These are phyloP conservation scores for Phytopythium ostracodes DNA, from an alignment of 352 stramenopile species.

Conservation along the genomic window DNA sequence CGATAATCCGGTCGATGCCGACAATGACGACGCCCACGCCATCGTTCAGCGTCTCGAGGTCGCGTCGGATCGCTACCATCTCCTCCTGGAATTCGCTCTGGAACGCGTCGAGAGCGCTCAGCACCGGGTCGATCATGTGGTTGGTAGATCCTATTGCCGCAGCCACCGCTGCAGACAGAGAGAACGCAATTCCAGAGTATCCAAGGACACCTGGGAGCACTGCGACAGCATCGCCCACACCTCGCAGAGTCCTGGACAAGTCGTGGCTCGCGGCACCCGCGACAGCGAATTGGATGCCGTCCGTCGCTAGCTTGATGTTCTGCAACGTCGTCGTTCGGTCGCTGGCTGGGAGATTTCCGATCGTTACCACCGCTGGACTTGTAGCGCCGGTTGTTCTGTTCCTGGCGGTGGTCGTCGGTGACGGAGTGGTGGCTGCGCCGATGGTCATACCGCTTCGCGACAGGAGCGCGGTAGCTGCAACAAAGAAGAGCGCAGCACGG, in stretches of 20 bases:
- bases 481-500: not conserved
- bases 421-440: not conserved
- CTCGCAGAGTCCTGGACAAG: constrained; percentile 32
- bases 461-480: not conserved
- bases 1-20: constrained; percentile 32
- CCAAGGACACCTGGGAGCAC: constrained; percentile 30
- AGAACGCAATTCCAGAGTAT: constrained; percentile 39
- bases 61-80: constrained; percentile 22
- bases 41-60: constrained; percentile 22
- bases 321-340: constrained; percentile 13
- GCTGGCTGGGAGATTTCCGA: constrained; percentile 12
- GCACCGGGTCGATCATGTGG: constrained; percentile 24
- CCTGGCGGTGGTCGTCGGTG: not conserved
- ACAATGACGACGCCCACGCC: constrained; percentile 25
- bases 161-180: constrained; percentile 32
- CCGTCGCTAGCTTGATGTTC: constrained; percentile 36
- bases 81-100: constrained; percentile 21
- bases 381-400: not conserved
- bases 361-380: constrained; percentile 18
- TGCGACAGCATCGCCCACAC: constrained; percentile 29
- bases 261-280: constrained; percentile 22
- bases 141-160: constrained; percentile 8
- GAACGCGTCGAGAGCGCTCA: constrained; percentile 23
- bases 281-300: constrained; percentile 41
- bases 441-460: not conserved